Evolutionary conservation across 768 basidiomycete species (phyloP), one percentile per base, ranked within the genome.

Genomic region (Tulasnella sp.): DNA sequence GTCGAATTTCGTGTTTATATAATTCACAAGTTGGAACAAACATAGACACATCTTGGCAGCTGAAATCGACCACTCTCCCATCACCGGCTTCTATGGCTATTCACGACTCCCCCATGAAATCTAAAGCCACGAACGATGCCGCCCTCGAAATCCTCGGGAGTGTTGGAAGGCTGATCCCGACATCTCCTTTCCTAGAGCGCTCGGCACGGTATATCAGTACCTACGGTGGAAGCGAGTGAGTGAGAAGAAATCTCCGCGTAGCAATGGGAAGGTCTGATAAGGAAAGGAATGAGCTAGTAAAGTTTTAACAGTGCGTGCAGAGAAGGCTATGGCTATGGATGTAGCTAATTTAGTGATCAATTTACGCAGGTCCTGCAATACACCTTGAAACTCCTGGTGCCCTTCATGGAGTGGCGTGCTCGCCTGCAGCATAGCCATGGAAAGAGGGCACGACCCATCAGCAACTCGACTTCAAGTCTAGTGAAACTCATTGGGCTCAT

Each of bases 151-250:
- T 89, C 69, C 48, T 71, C 4, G 88, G 87, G 0, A 75, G 74
- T 19, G 49, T 62, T 60, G 61, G 61, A n/a, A 60, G 43, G 42
- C 27, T 29, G 19, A 70, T 85, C 9, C 78, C 78, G 24, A 75
- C 80, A 1, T 84, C 84, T 5, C 75, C 81, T 62, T 80, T 76
- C 4, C 68, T 91, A 45, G 76, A 88, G 65, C 87, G 88, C 69
- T 74, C 87, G 8, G 76, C 87, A 41, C 75, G 85, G 66, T 89
- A 81, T 67, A 73, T 91, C 53, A 81, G 84, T 57, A 87, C 87
- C 65, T 90, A 86, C 85, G 84, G 81, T 68, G 88, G 88, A 25
- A 87, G 80, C 79, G 89, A 92, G 88, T 89, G 74, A 69, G 81
- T 81, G 62, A 63, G 29, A 52, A 38, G 5, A 15, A 38, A 38